phyloP scores from a whole-genome alignment of 208 protist genomes.

The Trypanosoma brucei region DNA sequence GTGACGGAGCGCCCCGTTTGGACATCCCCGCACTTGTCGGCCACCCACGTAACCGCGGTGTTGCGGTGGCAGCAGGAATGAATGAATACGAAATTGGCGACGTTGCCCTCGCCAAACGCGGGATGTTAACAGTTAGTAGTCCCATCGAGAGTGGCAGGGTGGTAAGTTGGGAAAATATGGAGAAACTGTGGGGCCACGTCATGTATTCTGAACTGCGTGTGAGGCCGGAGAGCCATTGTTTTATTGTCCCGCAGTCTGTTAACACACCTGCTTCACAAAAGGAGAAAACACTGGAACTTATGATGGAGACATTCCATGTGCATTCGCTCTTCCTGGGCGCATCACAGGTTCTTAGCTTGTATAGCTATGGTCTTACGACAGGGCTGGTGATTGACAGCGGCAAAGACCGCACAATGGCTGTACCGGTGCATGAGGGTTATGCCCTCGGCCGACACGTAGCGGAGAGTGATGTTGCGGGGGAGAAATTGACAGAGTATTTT shows the following conservation, averaged over 20 bases:
- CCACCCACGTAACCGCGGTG: slow-evolving; percentile 80
- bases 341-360: slow-evolving; percentile 91
- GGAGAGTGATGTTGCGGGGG: slow-evolving; percentile 68
- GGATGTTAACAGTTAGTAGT: slow-evolving; percentile 60
- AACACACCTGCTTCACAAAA: slow-evolving; percentile 76
- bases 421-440: slow-evolving; percentile 93
- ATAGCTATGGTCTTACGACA: slow-evolving; percentile 91
- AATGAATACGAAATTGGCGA: slow-evolving; percentile 88
- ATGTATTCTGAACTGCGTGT: slow-evolving; percentile 90
- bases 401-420: slow-evolving; percentile 71
- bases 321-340: slow-evolving; percentile 89
- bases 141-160: slow-evolving; percentile 81
- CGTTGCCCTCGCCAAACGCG: slow-evolving; percentile 77
- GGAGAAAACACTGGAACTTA: slow-evolving; percentile 88
- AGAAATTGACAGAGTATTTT: slow-evolving; percentile 82
- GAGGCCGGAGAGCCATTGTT: slow-evolving; percentile 87
- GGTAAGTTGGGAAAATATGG: slow-evolving; percentile 89
- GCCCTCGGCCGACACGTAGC: slow-evolving; percentile 84
- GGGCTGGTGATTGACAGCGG: slow-evolving; percentile 93
- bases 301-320: slow-evolving; percentile 94
- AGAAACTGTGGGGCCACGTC: slow-evolving; percentile 88
- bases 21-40: slow-evolving; percentile 88
- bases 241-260: slow-evolving; percentile 84
- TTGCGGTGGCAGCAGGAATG: slow-evolving; percentile 89
- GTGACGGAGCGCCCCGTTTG: slow-evolving; percentile 75